Percentiles rank a stretch among this genome's conserved stretches.
These are phyloP conservation scores for Nakazawaea ishiwadae DNA, from an alignment of 805 yeast species.

Conservation along the genomic window DNA sequence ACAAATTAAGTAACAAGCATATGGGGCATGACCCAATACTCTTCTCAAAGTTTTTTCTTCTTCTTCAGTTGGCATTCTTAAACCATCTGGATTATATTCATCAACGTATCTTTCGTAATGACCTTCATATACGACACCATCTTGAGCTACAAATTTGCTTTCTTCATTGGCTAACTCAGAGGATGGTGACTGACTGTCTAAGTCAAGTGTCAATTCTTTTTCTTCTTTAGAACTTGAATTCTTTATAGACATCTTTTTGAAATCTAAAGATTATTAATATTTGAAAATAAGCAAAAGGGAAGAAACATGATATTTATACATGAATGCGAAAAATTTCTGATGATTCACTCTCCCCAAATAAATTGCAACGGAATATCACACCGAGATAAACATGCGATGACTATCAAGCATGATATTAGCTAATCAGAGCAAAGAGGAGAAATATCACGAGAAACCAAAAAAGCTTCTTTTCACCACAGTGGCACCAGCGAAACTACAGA, in stretches of 20 bases:
- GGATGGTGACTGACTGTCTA: not conserved
- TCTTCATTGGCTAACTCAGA: not conserved
- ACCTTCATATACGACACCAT: constrained; percentile 12
- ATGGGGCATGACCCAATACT: constrained; percentile 43
- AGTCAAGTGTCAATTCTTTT: constrained; percentile 2
- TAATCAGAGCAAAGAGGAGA: too few species aligned
- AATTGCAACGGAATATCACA: too few species aligned
- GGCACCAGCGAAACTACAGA: too few species aligned
- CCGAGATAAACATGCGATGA: too few species aligned
- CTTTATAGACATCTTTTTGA: not conserved
- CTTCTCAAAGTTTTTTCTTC: constrained; percentile 29
- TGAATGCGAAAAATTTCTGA: too few species aligned
- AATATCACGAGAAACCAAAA: too few species aligned
- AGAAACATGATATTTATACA: too few species aligned
- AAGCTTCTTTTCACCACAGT: too few species aligned
- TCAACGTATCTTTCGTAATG: constrained; percentile 19
- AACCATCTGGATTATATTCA: constrained; percentile 26
- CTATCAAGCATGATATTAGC: too few species aligned
- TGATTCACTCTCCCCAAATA: too few species aligned
- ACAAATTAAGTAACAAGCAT: constrained; percentile 46
- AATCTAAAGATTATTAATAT: not conserved
- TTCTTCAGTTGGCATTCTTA: constrained; percentile 20
- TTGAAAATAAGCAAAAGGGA: not conserved
- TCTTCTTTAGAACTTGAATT: not conserved
- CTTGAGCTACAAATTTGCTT: constrained; percentile 8